Evolutionary conservation across 208 protist species (phyloP).

Genomic region (Eutreptiella sp.): DNA sequence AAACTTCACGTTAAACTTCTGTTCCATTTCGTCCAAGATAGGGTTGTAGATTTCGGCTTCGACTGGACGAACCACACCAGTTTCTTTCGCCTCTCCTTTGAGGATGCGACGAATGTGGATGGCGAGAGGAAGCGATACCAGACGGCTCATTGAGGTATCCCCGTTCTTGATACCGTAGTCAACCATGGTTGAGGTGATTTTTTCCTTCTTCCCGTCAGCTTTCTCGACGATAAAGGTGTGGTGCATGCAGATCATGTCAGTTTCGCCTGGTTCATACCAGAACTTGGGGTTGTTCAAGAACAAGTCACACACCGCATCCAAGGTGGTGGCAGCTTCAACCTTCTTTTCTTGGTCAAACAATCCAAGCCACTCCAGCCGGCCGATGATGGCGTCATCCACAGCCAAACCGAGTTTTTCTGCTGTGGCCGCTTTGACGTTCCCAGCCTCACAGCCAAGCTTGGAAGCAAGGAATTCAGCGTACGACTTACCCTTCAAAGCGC

Average conservation of each 20-base stretch:
- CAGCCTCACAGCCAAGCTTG: background rate
- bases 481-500: slow-evolving; percentile 6
- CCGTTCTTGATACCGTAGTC: slow-evolving; percentile 30
- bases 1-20: no score
- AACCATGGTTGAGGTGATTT: slow-evolving; percentile 20
- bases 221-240: slow-evolving; percentile 35
- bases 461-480: slow-evolving; percentile 22
- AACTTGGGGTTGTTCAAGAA: slow-evolving; percentile 17
- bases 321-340: background rate
- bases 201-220: slow-evolving; percentile 26
- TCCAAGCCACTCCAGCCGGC: slow-evolving; percentile 33
- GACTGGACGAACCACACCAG: slow-evolving; percentile 27
- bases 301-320: slow-evolving; percentile 34
- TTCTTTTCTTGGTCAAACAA: slow-evolving; percentile 34
- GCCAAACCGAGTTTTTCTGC: slow-evolving; percentile 5
- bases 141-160: slow-evolving; percentile 24
- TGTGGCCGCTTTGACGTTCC: slow-evolving; percentile 1
- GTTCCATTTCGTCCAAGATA: slow-evolving; percentile 15
- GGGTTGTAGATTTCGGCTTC: slow-evolving; percentile 31
- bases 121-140: slow-evolving; percentile 27
- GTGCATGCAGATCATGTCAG: slow-evolving; percentile 46
- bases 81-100: slow-evolving; percentile 23
- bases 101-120: slow-evolving; percentile 17
- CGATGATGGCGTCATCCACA: slow-evolving; percentile 10
- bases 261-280: slow-evolving; percentile 37